Evolutionary conservation across 1,139 yeast species (phyloP), one percentile per base, ranked within the genome.

Genomic region (Pichia sp.): DNA sequence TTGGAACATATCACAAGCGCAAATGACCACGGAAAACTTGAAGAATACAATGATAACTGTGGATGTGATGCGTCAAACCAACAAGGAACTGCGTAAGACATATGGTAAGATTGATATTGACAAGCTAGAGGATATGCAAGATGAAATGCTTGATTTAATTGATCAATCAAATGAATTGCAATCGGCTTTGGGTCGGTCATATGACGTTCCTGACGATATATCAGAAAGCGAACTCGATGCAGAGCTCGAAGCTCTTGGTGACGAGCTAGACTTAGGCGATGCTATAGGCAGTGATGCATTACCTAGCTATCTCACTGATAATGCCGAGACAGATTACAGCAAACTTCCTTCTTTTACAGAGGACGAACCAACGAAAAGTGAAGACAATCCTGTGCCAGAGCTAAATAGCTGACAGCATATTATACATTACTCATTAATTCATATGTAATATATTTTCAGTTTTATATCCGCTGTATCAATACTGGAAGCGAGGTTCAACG

Each of bases 1-100:
- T 41, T 91, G 97, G 96, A 88, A 91, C 50, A 91, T 93, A 85
- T 83, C 93, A 34, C 97, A 87, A 58, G 96, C 97, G 2, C 82
- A 87, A 41, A 83, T 88, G 93, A 91, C 96, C 10, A 88, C 96
- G 12, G 97, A 88, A 46, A 91, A 88, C 55, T 67, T 91, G 49
- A 78, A 87, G 52, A 93, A 93, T 59, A 91, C 96, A 16, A 82
- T 91, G 94, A 83, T 87, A 29, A 91, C 97, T 0, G 81, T 91
- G 13, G 94, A 87, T 59, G 97, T 96, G 22, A 79, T 91, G 87
- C 87, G 87, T 54, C 76, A 81, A 36, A 88, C 96, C 19, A 87
- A 86, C 56, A 85, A 86, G 63, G 94, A 87, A 48, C 72, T 91
- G 55, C 81, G 83, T 62, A 74, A 79, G 53, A 91, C 93, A 36